These are phyloP conservation scores for Fusarium sp. DNA, from an alignment of 2,329 filamentous ascomycete genomes.

Conservation along the genomic window DNA sequence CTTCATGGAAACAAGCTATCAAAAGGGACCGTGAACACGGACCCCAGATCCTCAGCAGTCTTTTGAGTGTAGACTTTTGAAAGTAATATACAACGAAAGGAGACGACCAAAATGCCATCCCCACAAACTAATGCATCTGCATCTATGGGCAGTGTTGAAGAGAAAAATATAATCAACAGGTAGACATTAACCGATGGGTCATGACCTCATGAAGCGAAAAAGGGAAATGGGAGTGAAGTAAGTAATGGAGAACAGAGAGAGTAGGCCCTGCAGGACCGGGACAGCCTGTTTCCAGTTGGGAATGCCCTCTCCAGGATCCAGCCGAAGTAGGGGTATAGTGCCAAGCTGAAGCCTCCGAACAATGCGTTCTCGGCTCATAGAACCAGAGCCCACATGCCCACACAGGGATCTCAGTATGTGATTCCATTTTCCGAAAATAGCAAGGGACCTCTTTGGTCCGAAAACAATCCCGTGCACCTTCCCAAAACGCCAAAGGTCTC, in stretches of 20 bases:
- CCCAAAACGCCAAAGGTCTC: slow-evolving; percentile 54
- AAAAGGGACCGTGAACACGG: slow-evolving; percentile 20
- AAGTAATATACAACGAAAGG: slow-evolving; percentile 50
- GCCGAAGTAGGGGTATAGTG: slow-evolving; percentile 40
- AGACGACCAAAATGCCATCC: slow-evolving; percentile 23
- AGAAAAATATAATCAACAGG: slow-evolving; percentile 45
- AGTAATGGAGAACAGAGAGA: slow-evolving; percentile 24
- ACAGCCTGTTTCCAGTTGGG: slow-evolving; percentile 14
- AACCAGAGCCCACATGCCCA: slow-evolving; percentile 23
- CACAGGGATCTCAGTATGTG: slow-evolving; percentile 27
- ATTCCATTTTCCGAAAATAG: slow-evolving; percentile 36
- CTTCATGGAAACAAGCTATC: slow-evolving; percentile 9
- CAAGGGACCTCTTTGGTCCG: slow-evolving; percentile 34
- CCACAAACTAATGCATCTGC: slow-evolving; percentile 32
- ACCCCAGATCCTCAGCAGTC: slow-evolving; percentile 37
- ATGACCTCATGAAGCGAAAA: slow-evolving; percentile 51
- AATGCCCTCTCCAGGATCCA: slow-evolving; percentile 36
- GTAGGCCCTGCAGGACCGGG: slow-evolving; percentile 14
- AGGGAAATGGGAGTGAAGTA: slow-evolving; percentile 26
- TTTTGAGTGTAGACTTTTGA: slow-evolving; percentile 47
- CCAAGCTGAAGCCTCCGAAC: slow-evolving; percentile 23
- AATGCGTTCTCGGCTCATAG: slow-evolving; percentile 11
- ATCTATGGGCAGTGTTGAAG: slow-evolving; percentile 28
- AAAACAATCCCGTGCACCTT: slow-evolving; percentile 46
- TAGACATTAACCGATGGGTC: slow-evolving; percentile 53